A percentile compares a stretch with the other conserved stretches of the same genome.
Evolutionary conservation across 306 rosid genomes (phyloP).

Genomic region (Castanea crenata): DNA sequence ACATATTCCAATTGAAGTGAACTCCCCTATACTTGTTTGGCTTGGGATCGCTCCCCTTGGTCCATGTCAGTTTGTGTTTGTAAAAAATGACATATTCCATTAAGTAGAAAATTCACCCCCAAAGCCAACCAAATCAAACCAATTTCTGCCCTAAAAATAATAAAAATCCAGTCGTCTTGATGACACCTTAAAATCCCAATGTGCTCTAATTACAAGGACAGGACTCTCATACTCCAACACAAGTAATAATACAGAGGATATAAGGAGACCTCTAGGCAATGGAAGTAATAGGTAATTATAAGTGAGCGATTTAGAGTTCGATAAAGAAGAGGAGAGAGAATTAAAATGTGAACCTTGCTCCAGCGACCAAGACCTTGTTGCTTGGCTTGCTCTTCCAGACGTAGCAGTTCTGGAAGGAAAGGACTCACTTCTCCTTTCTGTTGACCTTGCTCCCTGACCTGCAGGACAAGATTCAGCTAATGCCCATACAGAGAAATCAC

Average conservation of each 20-base stretch:
- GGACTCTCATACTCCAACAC: neutral
- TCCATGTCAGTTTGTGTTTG: too few species aligned
- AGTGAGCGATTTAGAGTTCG: neutral
- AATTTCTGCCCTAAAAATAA: neutral
- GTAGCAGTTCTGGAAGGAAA: constrained; percentile 66
- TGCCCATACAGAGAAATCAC: constrained; percentile 2
- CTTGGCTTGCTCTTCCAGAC: constrained; percentile 85
- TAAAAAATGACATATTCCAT: too few species aligned
- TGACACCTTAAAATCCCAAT: neutral
- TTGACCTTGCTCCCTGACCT: constrained; percentile 90
- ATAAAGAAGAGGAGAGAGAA: neutral
- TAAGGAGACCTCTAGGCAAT: neutral
- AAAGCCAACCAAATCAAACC: too few species aligned
- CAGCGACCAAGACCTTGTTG: constrained; percentile 90
- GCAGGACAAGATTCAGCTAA: constrained; percentile 28
- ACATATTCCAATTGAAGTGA: too few species aligned
- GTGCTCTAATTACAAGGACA: neutral
- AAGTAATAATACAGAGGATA: neutral
- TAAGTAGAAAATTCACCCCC: too few species aligned
- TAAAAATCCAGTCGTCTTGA: neutral
- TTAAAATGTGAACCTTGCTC: constrained; percentile 67
- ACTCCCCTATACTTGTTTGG: too few species aligned
- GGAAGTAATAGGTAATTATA: neutral
- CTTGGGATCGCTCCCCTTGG: too few species aligned
- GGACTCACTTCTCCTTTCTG: constrained; percentile 95